These are phyloP conservation scores for Angomonas ambiguus DNA, from an alignment of 208 protist species.

Conservation along the genomic window DNA sequence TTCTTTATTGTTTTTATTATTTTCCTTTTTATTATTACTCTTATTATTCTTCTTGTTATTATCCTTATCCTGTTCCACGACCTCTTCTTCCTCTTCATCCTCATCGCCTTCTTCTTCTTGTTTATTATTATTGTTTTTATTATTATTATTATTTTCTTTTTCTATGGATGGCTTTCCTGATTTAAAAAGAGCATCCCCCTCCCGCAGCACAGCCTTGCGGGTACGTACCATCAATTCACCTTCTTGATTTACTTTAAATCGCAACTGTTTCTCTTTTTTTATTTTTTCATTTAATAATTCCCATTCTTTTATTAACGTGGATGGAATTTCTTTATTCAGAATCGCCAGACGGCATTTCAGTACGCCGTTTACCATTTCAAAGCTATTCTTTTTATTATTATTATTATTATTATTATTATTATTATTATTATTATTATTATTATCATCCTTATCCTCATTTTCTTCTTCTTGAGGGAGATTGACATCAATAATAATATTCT, in stretches of 20 bases:
- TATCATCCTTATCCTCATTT: too few relatives aligned
- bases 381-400: background rate
- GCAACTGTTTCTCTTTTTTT: constrained; percentile 51
- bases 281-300: constrained; percentile 8
- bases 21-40: constrained; percentile 1
- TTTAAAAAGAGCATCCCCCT: too few relatives aligned
- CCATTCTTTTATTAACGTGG: background rate
- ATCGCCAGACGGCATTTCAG: background rate
- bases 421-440: too few relatives aligned
- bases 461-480: too few relatives aligned
- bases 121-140: constrained; percentile 10
- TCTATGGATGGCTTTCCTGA: constrained; percentile 17
- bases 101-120: constrained; percentile 8
- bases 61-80: background rate
- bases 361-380: background rate
- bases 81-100: constrained; percentile 5
- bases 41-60: constrained; percentile 5
- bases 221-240: constrained; percentile 77
- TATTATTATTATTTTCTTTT: constrained; percentile 17
- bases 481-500: constrained; percentile 47
- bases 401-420: too few relatives aligned
- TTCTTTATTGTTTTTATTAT: background rate
- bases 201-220: constrained; percentile 49
- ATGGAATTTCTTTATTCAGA: background rate
- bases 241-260: constrained; percentile 65